Conservation (phyloP, 257 asterid genomes). For the Lavandula angustifolia region DNA sequence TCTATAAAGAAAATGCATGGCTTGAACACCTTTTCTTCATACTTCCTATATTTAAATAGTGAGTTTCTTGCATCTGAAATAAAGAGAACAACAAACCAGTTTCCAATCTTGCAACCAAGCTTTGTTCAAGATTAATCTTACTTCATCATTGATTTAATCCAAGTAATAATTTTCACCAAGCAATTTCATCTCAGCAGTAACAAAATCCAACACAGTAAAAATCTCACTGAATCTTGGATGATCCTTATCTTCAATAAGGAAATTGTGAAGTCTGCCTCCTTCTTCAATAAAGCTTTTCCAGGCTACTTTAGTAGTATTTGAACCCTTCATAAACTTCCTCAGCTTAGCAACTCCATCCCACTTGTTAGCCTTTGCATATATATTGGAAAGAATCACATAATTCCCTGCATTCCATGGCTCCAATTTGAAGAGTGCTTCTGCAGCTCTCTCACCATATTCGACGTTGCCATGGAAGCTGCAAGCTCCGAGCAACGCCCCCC, state of each 20-base stretch:
- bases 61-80: no score
- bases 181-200: slow-evolving; percentile 49
- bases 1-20: slow-evolving; percentile 8
- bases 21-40: neutral
- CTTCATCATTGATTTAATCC: slow-evolving; percentile 40
- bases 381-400: slow-evolving; percentile 83
- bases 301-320: slow-evolving; percentile 61
- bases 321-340: slow-evolving; percentile 75
- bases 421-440: slow-evolving; percentile 51
- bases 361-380: slow-evolving; percentile 58
- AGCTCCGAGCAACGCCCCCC: slow-evolving; percentile 85
- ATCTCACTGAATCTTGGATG: slow-evolving; percentile 57
- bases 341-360: slow-evolving; percentile 77
- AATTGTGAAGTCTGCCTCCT: slow-evolving; percentile 73
- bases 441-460: slow-evolving; percentile 72
- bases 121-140: neutral
- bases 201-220: slow-evolving; percentile 44
- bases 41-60: slow-evolving; percentile 2
- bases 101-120: no score
- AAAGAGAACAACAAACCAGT: no score
- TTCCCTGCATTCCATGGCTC: slow-evolving; percentile 87
- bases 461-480: slow-evolving; percentile 81
- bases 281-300: slow-evolving; percentile 84
- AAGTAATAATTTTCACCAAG: slow-evolving; percentile 20
- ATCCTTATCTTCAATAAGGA: slow-evolving; percentile 69